These are phyloP conservation scores for Alloteropsis angusta DNA, from an alignment of 202 grass and related monocot species.

Conservation along the genomic window DNA sequence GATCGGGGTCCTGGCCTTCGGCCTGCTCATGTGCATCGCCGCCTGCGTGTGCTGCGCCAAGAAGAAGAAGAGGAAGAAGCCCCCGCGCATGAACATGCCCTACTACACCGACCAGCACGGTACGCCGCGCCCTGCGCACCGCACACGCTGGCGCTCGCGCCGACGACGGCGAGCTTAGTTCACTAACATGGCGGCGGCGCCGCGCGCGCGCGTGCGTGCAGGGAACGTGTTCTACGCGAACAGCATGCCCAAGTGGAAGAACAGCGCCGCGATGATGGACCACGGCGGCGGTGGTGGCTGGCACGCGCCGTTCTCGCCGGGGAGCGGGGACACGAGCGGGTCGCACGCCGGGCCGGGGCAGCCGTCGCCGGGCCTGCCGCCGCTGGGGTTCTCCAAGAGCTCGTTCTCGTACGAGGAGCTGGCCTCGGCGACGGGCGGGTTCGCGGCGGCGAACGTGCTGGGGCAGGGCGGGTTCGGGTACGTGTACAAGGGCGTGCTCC, in stretches of 20 bases:
- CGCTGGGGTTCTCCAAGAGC: slow-evolving; percentile 57
- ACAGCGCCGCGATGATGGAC: slow-evolving; percentile 19
- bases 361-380: slow-evolving; percentile 27
- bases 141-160: background rate
- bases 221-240: slow-evolving; percentile 55
- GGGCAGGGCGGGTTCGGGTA: slow-evolving; percentile 87
- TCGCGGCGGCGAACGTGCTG: slow-evolving; percentile 57
- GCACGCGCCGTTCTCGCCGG: slow-evolving; percentile 18
- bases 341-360: slow-evolving; percentile 2
- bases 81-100: slow-evolving; percentile 32
- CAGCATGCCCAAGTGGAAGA: slow-evolving; percentile 37
- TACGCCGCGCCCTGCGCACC: background rate
- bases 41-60: slow-evolving; percentile 54
- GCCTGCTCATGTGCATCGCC: slow-evolving; percentile 41
- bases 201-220: slow-evolving; percentile 4
- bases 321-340: slow-evolving; percentile 42
- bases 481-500: slow-evolving; percentile 68
- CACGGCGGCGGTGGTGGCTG: slow-evolving; percentile 2
- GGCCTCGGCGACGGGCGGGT: slow-evolving; percentile 45
- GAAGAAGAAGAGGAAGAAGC: slow-evolving; percentile 58
- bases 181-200: background rate
- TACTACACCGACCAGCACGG: slow-evolving; percentile 43
- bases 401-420: slow-evolving; percentile 85
- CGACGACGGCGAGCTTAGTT: background rate
- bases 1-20: slow-evolving; percentile 34